These are phyloP conservation scores for Nannizzia gypsea DNA, from an alignment of 2,329 filamentous ascomycete species.

Conservation along the genomic window DNA sequence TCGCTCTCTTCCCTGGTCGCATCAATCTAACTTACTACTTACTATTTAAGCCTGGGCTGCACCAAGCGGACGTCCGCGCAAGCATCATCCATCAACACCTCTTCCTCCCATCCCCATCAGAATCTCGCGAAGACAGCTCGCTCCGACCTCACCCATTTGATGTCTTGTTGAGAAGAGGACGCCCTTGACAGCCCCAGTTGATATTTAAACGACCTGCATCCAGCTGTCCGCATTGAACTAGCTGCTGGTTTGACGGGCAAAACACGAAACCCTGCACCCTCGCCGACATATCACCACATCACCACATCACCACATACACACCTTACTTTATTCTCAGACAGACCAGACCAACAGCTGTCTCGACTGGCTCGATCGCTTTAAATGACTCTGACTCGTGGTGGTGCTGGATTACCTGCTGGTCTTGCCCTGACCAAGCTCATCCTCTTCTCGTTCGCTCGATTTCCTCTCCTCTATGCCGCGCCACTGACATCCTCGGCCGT, in stretches of 20 bases:
- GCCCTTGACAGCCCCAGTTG: not conserved
- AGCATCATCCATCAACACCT: not conserved
- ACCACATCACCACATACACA: too few relatives aligned
- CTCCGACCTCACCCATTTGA: not conserved
- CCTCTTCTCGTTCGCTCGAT: slow-evolving; percentile 25
- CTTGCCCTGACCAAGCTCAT: slow-evolving; percentile 33
- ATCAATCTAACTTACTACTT: not conserved
- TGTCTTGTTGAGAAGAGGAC: not conserved
- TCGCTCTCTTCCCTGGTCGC: not conserved
- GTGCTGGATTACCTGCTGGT: slow-evolving; percentile 29
- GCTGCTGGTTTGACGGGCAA: not conserved
- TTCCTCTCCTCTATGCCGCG: slow-evolving; percentile 30
- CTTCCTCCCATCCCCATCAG: not conserved
- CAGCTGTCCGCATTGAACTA: not conserved
- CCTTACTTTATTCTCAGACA: too few relatives aligned
- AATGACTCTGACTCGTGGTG: slow-evolving; percentile 22
- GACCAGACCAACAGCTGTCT: not conserved
- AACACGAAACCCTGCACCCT: not conserved
- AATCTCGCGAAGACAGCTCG: not conserved
- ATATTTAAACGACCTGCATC: not conserved
- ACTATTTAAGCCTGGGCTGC: not conserved
- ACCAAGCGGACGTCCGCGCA: not conserved
- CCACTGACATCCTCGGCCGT: slow-evolving; percentile 22
- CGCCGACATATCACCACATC: not conserved
- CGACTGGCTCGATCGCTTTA: not conserved